Evolutionary conservation across 805 yeast species (phyloP).

Genomic region (Schwanniomyces vanrijiae): DNA sequence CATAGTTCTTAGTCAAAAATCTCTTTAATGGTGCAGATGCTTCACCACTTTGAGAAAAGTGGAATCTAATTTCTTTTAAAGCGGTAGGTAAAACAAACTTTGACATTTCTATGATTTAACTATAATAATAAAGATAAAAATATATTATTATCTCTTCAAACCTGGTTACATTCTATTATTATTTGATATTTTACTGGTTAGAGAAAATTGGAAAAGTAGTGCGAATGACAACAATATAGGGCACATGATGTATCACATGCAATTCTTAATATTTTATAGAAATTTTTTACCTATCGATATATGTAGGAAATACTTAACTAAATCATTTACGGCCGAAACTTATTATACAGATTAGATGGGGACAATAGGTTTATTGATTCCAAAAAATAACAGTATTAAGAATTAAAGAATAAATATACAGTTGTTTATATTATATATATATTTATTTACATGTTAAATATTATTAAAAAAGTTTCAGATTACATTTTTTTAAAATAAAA

Average conservation of each 20-base stretch:
- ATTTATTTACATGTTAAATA: too few relatives aligned
- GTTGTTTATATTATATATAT: too few relatives aligned
- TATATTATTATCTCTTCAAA: neutral
- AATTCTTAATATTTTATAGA: neutral
- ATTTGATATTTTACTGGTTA: constrained; percentile 10
- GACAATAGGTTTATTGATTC: too few relatives aligned
- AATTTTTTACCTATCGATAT: too few relatives aligned
- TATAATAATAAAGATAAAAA: neutral
- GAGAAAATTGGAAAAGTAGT: constrained; percentile 1
- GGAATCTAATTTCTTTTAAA: constrained; percentile 78
- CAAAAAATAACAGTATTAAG: too few relatives aligned
- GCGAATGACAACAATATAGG: neutral
- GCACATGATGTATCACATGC: neutral
- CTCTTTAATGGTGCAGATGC: constrained; percentile 65
- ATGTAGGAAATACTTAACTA: too few relatives aligned
- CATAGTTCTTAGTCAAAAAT: constrained; percentile 63
- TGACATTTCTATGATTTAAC: constrained; percentile 25
- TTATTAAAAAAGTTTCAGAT: too few relatives aligned
- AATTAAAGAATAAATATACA: too few relatives aligned
- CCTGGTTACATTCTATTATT: constrained; percentile 1
- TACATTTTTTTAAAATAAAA: too few relatives aligned
- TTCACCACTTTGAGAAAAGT: constrained; percentile 76
- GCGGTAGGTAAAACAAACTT: constrained; percentile 50
- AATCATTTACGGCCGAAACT: too few relatives aligned
- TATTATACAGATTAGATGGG: too few relatives aligned